Conservation (phyloP, 2,329 filamentous ascomycete genomes). For the Colletotrichum costaricense region DNA sequence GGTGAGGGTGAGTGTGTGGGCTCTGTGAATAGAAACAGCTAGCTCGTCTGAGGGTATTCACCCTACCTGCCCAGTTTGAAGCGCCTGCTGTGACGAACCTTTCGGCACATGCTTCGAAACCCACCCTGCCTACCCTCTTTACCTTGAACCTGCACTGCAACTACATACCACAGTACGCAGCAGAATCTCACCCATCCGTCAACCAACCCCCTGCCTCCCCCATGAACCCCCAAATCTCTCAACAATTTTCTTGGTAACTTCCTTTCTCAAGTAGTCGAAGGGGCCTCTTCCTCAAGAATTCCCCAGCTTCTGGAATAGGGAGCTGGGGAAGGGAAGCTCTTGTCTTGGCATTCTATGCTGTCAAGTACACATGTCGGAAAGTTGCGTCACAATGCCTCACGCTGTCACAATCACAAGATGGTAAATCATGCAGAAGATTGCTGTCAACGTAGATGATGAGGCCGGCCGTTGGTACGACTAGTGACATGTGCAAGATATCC, state of each 20-base stretch:
- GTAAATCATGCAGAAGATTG: too few relatives aligned
- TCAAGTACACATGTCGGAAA: background rate
- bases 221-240: background rate
- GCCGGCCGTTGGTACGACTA: too few relatives aligned
- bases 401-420: background rate
- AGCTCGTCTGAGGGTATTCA: background rate
- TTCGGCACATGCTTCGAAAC: background rate
- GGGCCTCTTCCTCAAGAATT: background rate
- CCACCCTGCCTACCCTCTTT: background rate
- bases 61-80: background rate
- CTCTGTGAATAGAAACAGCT: background rate
- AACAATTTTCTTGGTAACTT: constrained; percentile 16
- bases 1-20: background rate
- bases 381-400: background rate
- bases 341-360: background rate
- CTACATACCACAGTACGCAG: too few relatives aligned
- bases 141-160: background rate
- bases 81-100: background rate
- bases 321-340: background rate
- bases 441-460: too few relatives aligned
- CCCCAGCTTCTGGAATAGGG: background rate
- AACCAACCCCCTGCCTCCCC: background rate
- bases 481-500: background rate
- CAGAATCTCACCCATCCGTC: background rate
- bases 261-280: background rate